Evolutionary conservation across 2,329 filamentous ascomycete species (phyloP), one percentile per base, ranked within the genome.

Genomic region (Pseudogymnoascus verrucosus): DNA sequence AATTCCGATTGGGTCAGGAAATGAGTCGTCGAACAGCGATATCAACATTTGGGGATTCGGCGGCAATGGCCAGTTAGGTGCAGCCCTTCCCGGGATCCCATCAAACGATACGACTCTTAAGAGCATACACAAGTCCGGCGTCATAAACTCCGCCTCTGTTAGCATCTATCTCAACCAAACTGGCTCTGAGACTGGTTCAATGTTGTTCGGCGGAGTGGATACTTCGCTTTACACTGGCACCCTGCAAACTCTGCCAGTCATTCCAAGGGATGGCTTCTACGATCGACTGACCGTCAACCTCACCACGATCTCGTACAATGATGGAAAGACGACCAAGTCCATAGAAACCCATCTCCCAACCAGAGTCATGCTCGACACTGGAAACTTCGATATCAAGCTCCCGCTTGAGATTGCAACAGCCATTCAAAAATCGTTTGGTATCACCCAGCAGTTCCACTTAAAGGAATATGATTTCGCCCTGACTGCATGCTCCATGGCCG

Each of bases 11-110:
- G 89, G 89, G 65, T 79, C 92, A 65, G 89, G 89, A 42, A 91
- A 91, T 71, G 72, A 71, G 8, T 82, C 83, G 6, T 66, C 76
- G 63, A 84, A 96, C 73, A 90, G 90, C 39, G 91, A 97, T 44
- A 76, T 97, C 21, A 93, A 93, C 19, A 89, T 98, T 65, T 93
- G 93, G 7, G 96, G 96, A 73, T 74, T 82, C 0, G 74, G 81
- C 67, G 95, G 96, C 73, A 93, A 96, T 76, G 89, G 89, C 12
- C 85, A 88, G 69, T 84, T 89, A 47, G 81, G 81, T 61, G 79
- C 84, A 67, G 82, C 5, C 3, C 21, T 26, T 8, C 42, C 79
- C 6, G 78, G 81, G 5, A 74, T 78, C 64, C 64, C 76, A 3
- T 64, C 83, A 0, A 93, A 93, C 74, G 75, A 84, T 42, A 93